These are phyloP conservation scores for Chamaecrista fasciculata DNA, from an alignment of 306 rosid species.

Conservation along the genomic window DNA sequence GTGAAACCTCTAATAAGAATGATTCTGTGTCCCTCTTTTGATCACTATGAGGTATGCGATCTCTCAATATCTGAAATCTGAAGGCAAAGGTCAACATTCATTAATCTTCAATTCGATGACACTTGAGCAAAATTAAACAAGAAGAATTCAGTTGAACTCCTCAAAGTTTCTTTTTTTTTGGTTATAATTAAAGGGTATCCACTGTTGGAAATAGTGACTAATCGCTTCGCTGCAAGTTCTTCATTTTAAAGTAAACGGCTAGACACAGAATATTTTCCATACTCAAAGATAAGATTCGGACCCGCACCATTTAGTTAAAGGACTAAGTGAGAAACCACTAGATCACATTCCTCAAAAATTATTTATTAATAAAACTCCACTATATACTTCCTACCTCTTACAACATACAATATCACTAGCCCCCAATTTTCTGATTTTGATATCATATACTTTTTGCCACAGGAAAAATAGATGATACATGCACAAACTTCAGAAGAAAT, in stretches of 20 bases:
- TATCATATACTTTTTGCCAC: slow-evolving; percentile 18
- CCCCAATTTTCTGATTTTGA: slow-evolving; percentile 13
- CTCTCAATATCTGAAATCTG: slow-evolving; percentile 96
- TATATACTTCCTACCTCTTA: slow-evolving; percentile 3
- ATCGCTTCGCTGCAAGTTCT: too few species aligned
- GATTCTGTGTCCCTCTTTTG: slow-evolving; percentile 96
- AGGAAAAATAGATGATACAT: slow-evolving; percentile 1
- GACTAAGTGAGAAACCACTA: too few species aligned
- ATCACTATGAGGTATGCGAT: slow-evolving; percentile 91
- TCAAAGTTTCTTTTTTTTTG: too few species aligned
- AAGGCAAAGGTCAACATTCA: slow-evolving; percentile 32
- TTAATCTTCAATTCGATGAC: slow-evolving; percentile 24
- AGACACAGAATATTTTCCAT: too few species aligned
- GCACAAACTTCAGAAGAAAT: slow-evolving; percentile 16
- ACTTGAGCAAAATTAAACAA: not conserved
- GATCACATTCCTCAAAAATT: too few species aligned
- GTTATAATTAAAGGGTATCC: too few species aligned
- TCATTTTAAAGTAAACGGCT: too few species aligned
- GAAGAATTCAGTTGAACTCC: not conserved
- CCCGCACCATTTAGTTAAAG: too few species aligned
- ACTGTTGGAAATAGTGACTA: too few species aligned
- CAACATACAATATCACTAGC: not conserved
- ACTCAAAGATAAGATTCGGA: too few species aligned
- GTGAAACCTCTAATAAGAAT: slow-evolving; percentile 91
- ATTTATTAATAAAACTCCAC: not conserved